Evolutionary conservation across 371 early-diverging fungal species (phyloP).

Genomic region (Antonospora locustae): DNA sequence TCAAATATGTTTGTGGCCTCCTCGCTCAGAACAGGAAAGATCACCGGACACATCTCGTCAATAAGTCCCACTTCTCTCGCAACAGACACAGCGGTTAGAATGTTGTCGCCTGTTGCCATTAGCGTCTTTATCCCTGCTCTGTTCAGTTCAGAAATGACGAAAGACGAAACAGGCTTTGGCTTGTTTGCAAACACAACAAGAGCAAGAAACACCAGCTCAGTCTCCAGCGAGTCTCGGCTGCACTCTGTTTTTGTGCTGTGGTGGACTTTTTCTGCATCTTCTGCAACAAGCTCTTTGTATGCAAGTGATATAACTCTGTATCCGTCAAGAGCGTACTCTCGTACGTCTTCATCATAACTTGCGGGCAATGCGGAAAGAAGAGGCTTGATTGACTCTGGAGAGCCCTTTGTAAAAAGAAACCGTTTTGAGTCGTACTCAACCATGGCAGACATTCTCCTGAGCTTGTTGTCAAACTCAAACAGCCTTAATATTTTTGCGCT

Average conservation of each 20-base stretch:
- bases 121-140: slow-evolving; percentile 73
- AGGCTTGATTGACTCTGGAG: slow-evolving; percentile 41
- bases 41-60: slow-evolving; percentile 39
- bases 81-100: slow-evolving; percentile 87
- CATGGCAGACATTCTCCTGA: slow-evolving; percentile 83
- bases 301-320: slow-evolving; percentile 52
- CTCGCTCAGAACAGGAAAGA: slow-evolving; percentile 46
- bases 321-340: slow-evolving; percentile 36
- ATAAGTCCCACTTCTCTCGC: slow-evolving; percentile 72
- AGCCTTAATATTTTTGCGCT: slow-evolving; percentile 65
- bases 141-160: slow-evolving; percentile 66
- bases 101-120: slow-evolving; percentile 97
- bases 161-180: slow-evolving; percentile 69
- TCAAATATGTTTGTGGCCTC: slow-evolving; percentile 23
- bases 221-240: slow-evolving; percentile 62
- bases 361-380: slow-evolving; percentile 22
- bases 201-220: slow-evolving; percentile 69
- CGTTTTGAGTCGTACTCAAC: slow-evolving; percentile 23
- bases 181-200: slow-evolving; percentile 95
- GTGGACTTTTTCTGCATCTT: slow-evolving; percentile 3
- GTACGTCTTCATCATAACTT: slow-evolving; percentile 32
- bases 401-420: slow-evolving; percentile 50
- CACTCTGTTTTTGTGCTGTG: neutral
- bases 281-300: slow-evolving; percentile 28
- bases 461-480: slow-evolving; percentile 77